Evolutionary conservation across 495 filamentous ascomycete species (phyloP).

Genomic region (Hypoxylon rickii): DNA sequence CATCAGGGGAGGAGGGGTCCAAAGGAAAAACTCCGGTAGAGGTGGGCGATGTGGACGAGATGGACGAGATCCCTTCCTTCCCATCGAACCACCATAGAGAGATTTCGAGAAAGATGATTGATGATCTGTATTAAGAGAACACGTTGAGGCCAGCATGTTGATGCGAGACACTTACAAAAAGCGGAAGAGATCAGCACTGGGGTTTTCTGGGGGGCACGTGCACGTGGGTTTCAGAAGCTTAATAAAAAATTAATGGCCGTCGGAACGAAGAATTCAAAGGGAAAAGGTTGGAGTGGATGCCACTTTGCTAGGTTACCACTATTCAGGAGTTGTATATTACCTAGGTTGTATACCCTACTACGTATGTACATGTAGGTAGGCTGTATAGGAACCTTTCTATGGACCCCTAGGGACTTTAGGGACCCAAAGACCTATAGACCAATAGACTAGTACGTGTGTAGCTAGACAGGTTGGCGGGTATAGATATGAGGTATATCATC

Average conservation of each 20-base stretch:
- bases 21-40: constrained; percentile 7
- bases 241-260: background rate
- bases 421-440: too few relatives aligned
- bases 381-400: too few relatives aligned
- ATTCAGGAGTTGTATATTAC: too few relatives aligned
- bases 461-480: background rate
- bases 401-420: too few relatives aligned
- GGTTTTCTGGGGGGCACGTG: constrained; percentile 9
- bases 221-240: constrained; percentile 15
- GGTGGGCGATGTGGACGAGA: background rate
- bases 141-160: constrained; percentile 10
- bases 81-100: constrained; percentile 1
- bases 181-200: constrained; percentile 17
- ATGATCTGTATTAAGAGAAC: constrained; percentile 16
- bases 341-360: too few relatives aligned
- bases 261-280: too few relatives aligned
- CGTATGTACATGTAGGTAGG: too few relatives aligned
- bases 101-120: constrained; percentile 9
- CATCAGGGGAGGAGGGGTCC: constrained; percentile 21
- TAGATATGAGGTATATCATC: background rate
- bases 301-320: too few relatives aligned
- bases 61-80: constrained; percentile 9
- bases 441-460: too few relatives aligned
- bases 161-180: constrained; percentile 22
- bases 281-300: too few relatives aligned